phyloP scores from a whole-genome alignment of 2,329 filamentous ascomycete genomes.

The Pyrenophora teres region DNA sequence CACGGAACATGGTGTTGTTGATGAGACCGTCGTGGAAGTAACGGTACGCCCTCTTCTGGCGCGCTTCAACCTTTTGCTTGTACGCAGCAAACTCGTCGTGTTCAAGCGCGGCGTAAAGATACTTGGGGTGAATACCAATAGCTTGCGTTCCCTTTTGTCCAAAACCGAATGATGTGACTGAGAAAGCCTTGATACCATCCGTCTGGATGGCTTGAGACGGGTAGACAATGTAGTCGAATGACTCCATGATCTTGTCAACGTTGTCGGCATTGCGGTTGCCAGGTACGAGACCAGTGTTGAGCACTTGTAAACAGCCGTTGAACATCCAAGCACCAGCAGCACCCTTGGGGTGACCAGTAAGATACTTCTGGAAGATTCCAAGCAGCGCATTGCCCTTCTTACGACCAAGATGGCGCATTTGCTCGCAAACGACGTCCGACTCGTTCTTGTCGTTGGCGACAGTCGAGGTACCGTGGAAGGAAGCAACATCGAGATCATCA shows the following conservation, averaged over 20 bases:
- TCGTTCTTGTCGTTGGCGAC: constrained; percentile 99
- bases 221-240: constrained; percentile 98
- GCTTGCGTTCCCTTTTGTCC: constrained; percentile 98
- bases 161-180: constrained; percentile 98
- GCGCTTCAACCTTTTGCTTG: constrained; percentile 82
- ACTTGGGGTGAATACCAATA: constrained; percentile 95
- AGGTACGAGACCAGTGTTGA: constrained; percentile 91
- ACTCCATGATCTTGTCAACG: constrained; percentile 92
- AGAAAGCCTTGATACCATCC: constrained; percentile 97
- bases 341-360: constrained; percentile 98
- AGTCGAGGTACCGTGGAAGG: constrained; percentile 98
- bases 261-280: constrained; percentile 99
- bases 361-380: constrained; percentile 99
- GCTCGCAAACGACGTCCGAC: constrained; percentile 94
- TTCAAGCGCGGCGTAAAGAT: constrained; percentile 93
- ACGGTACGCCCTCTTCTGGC: constrained; percentile 98
- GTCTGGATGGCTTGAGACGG: constrained; percentile 95
- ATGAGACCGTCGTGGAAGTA: constrained; percentile 98
- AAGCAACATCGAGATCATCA: constrained; percentile 91
- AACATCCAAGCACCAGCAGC: constrained; percentile 99
- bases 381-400: constrained; percentile 95
- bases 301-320: constrained; percentile 94
- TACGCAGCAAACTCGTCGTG: constrained; percentile 81
- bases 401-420: constrained; percentile 91
- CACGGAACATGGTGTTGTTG: constrained; percentile 97